A percentile compares a stretch with the other conserved stretches of the same genome.
Evolutionary conservation across 31 red algal genomes (phyloP).

Genomic region (Odonthalia washingtoniensis): DNA sequence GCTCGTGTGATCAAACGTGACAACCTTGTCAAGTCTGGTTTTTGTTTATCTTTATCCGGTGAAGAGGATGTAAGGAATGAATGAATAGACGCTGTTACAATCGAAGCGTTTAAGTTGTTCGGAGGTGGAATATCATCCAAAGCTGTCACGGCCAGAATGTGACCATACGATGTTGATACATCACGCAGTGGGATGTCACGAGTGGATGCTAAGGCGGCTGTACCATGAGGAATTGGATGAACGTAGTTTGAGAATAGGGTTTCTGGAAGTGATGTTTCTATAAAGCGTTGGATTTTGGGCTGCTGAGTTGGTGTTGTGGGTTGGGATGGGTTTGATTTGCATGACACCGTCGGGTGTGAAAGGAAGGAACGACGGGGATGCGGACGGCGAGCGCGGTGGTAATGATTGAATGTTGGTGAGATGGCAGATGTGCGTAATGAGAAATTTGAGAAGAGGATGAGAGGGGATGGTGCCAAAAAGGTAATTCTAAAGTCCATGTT

Average conservation of each 20-base stretch:
- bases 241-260: not conserved
- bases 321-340: not conserved
- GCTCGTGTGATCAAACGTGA: not conserved
- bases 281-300: not conserved
- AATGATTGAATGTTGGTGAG: too few relatives aligned
- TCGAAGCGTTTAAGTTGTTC: not conserved
- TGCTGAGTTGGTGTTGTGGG: not conserved
- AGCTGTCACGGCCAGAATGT: not conserved
- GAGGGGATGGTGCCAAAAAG: too few relatives aligned
- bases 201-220: not conserved
- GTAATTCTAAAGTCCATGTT: too few relatives aligned
- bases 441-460: too few relatives aligned
- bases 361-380: not conserved
- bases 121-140: not conserved
- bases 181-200: not conserved
- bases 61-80: not conserved
- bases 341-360: not conserved
- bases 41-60: not conserved
- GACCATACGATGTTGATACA: not conserved
- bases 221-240: not conserved
- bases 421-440: too few relatives aligned
- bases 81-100: not conserved
- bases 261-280: not conserved
- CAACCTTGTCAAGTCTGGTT: not conserved
- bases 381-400: not conserved